Conservation (phyloP, 495 filamentous ascomycete species). For the Xylaria venustula region DNA sequence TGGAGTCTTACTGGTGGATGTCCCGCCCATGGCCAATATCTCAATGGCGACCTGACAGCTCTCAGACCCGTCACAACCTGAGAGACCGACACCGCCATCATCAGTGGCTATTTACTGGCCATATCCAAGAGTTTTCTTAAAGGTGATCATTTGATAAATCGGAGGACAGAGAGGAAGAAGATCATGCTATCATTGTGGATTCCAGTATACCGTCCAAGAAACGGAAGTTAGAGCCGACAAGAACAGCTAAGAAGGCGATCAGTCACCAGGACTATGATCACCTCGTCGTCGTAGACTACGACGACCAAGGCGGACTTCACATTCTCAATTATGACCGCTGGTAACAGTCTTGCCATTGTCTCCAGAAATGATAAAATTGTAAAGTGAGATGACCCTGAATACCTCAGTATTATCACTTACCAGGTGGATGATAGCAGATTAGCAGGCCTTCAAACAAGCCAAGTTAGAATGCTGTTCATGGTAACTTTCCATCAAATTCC, state of each 20-base stretch:
- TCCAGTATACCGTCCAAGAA: slow-evolving; percentile 16
- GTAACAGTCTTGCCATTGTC: too few relatives aligned
- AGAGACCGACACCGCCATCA: slow-evolving; percentile 35
- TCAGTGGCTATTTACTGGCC: slow-evolving; percentile 47
- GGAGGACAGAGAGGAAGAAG: slow-evolving; percentile 15
- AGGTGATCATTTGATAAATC: slow-evolving; percentile 33
- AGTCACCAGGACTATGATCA: slow-evolving; percentile 41
- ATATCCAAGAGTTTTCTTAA: slow-evolving; percentile 51
- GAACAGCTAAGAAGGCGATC: slow-evolving; percentile 40
- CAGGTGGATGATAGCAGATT: too few relatives aligned
- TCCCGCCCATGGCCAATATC: slow-evolving; percentile 9
- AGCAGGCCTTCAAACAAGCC: too few relatives aligned
- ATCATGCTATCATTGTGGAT: slow-evolving; percentile 28
- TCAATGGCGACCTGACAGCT: slow-evolving; percentile 3
- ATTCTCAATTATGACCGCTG: too few relatives aligned
- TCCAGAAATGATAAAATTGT: too few relatives aligned
- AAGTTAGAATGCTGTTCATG: too few relatives aligned
- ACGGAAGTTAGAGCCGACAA: slow-evolving; percentile 34
- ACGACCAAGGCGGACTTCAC: background rate
- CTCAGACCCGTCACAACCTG: slow-evolving; percentile 43
- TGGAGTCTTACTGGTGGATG: slow-evolving; percentile 47
- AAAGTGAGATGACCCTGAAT: too few relatives aligned
- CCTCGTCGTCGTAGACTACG: slow-evolving; percentile 43
- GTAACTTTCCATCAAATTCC: too few relatives aligned
- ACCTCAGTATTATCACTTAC: too few relatives aligned